Percentiles rank a stretch among this genome's conserved stretches.
Conservation (phyloP, 2,329 filamentous ascomycete genomes). For the Fusarium scirpi region DNA sequence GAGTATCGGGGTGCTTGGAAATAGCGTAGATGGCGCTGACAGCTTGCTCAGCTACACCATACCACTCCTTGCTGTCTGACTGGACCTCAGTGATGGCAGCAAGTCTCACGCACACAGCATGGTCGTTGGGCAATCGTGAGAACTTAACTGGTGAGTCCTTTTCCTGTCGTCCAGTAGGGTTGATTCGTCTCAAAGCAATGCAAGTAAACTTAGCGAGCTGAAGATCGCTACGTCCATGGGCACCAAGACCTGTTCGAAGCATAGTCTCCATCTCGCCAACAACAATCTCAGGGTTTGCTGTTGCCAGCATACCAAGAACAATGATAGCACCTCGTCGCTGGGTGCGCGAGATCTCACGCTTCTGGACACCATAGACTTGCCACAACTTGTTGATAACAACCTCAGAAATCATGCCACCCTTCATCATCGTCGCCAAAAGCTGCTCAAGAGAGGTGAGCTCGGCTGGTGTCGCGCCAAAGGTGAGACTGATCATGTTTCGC, state of each 20-base stretch:
- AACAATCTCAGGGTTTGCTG: slow-evolving; percentile 91
- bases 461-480: slow-evolving; percentile 93
- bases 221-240: slow-evolving; percentile 83
- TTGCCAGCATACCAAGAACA: slow-evolving; percentile 94
- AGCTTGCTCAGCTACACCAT: slow-evolving; percentile 94
- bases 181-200: slow-evolving; percentile 90
- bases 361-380: slow-evolving; percentile 97
- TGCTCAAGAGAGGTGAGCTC: slow-evolving; percentile 97
- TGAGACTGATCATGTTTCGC: slow-evolving; percentile 98
- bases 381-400: slow-evolving; percentile 91
- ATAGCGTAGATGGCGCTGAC: slow-evolving; percentile 95
- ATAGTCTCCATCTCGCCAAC: slow-evolving; percentile 96
- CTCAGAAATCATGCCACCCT: slow-evolving; percentile 85
- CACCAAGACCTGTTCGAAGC: slow-evolving; percentile 87
- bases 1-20: slow-evolving; percentile 91
- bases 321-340: slow-evolving; percentile 95
- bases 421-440: slow-evolving; percentile 97
- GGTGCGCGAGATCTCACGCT: slow-evolving; percentile 89
- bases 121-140: slow-evolving; percentile 88
- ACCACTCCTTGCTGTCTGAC: slow-evolving; percentile 95
- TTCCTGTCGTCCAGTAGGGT: slow-evolving; percentile 82
- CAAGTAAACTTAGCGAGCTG: slow-evolving; percentile 95
- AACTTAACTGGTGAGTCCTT: slow-evolving; percentile 77
- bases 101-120: slow-evolving; percentile 84
- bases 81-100: slow-evolving; percentile 87